Evolutionary conservation across 2,329 filamentous ascomycete genomes (phyloP).

Genomic region (Myriosclerotinia curreyana): DNA sequence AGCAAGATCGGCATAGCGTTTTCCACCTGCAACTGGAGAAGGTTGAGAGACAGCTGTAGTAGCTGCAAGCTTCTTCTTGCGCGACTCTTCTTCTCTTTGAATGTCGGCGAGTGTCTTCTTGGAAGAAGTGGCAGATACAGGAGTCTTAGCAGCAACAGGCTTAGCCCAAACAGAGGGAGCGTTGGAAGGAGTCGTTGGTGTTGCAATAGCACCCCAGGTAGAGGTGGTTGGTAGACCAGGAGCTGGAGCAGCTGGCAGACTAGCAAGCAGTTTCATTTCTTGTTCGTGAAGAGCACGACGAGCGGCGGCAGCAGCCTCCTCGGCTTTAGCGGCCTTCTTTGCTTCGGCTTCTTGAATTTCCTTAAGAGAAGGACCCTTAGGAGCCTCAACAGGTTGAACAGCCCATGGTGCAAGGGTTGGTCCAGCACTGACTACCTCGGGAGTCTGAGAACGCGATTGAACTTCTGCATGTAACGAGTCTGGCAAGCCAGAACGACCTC

Average conservation of each 20-base stretch:
- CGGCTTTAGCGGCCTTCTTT: conserved; percentile 83
- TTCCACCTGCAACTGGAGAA: conserved; percentile 54
- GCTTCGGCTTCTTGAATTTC: conserved; percentile 97
- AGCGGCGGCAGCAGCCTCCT: conserved; percentile 74
- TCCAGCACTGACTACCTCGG: conserved; percentile 48
- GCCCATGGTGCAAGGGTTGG: conserved; percentile 92
- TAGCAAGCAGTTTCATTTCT: conserved; percentile 57
- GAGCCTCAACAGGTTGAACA: conserved; percentile 70
- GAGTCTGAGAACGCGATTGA: conserved; percentile 75
- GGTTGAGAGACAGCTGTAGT: conserved; percentile 45
- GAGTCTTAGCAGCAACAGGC: conserved; percentile 43
- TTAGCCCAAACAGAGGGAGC: conserved; percentile 49
- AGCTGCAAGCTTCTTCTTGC: conserved; percentile 66
- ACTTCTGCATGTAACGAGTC: conserved; percentile 64
- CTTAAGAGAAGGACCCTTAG: conserved; percentile 86
- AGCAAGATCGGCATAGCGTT: conserved; percentile 93
- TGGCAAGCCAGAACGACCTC: conserved; percentile 77
- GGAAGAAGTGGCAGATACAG: conserved; percentile 38
- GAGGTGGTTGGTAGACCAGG: conserved; percentile 82
- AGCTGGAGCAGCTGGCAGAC: conserved; percentile 59
- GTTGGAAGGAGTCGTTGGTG: conserved; percentile 35
- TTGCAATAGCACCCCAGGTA: conserved; percentile 62
- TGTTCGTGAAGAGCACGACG: conserved; percentile 78
- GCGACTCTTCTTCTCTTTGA: conserved; percentile 89
- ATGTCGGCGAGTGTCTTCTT: conserved; percentile 97